Base-by-base conservation (phyloP, 345 rosid genomes). In the Ceriops zippeliana region DNA sequence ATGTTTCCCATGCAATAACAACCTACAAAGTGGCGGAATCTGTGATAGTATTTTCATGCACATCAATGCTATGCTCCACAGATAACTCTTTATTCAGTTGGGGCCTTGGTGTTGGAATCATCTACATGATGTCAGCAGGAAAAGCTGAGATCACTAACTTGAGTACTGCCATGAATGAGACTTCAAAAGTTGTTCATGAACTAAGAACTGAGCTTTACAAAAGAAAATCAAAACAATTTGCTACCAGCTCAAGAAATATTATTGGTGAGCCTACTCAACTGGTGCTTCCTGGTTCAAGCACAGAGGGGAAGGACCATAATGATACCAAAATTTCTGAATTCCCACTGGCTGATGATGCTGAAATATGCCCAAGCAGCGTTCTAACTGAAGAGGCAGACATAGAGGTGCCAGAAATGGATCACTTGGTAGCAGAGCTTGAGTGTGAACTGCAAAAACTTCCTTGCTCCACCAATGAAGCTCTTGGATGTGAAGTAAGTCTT, bases 111-210 rank as follows among this genome's bases (percentile, higher is more conserved):
- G 73, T 86, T 9, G 96, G 93, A 46, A 84, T 93, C 73, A 82
- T 93, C 90, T 87, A 81, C 80, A 89, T 89, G 87, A 84, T 90
- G 93, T 87, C 92, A 63, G 67, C 92, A 52, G 88, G 87, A 75
- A 87, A 85, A 76, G 72, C 72, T 66, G 92, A 90, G 82, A 82
- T 93, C 62, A 76, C 73, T 70, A 89, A 78, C 78, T 79, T 90
- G 66, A 84, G 84, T 68, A 63, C 77, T 47, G 75, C 92, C 60
- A 74, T 92, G 69, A 89, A 90, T 63, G 91, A 87, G 83, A 90
- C 93, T 61, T 75, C 80, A 62, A 86, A 85, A 79, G 83, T 73
- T 61, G 85, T 93, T 63, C 81, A 81, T 72, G 97, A 90, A 73
- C 73, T 93, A 60, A 89, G 77, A 82, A 74, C 80, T 77, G 93